Conservation (phyloP, 768 basidiomycete genomes). For the Rhizopogon roseolus region DNA sequence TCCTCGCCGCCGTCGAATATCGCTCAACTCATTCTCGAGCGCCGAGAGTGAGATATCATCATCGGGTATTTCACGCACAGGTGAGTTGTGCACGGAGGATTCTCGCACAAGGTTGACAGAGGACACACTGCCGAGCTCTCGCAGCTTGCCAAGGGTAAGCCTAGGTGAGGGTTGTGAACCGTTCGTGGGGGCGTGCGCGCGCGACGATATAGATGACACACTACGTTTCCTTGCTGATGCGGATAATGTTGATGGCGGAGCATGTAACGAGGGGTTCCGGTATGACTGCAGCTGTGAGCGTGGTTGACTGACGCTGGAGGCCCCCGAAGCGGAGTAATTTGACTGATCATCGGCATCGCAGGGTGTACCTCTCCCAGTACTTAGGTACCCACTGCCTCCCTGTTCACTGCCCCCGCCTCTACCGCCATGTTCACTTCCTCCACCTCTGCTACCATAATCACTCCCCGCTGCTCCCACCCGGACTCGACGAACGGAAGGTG, state of each 20-base stretch:
- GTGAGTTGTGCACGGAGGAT: constrained; percentile 37
- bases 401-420: constrained; percentile 23
- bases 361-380: constrained; percentile 26
- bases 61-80: constrained; percentile 10
- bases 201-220: constrained; percentile 54
- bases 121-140: constrained; percentile 34
- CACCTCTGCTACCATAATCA: constrained; percentile 18
- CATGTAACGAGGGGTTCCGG: constrained; percentile 27
- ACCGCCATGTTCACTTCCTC: constrained; percentile 6
- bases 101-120: constrained; percentile 51
- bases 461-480: constrained; percentile 17
- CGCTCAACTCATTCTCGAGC: constrained; percentile 58
- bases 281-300: constrained; percentile 37
- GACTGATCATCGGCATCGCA: constrained; percentile 47
- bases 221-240: constrained; percentile 52
- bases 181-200: constrained; percentile 23
- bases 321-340: constrained; percentile 48
- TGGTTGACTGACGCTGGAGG: constrained; percentile 43
- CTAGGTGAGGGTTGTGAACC: constrained; percentile 19
- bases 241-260: constrained; percentile 18
- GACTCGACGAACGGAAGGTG: constrained; percentile 22
- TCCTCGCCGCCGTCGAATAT: constrained; percentile 62
- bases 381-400: constrained; percentile 10
- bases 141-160: constrained; percentile 23
- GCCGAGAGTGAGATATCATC: constrained; percentile 33